Base-by-base conservation (phyloP, 1,284 basidiomycete genomes). In the Rhodotorula sp. region DNA sequence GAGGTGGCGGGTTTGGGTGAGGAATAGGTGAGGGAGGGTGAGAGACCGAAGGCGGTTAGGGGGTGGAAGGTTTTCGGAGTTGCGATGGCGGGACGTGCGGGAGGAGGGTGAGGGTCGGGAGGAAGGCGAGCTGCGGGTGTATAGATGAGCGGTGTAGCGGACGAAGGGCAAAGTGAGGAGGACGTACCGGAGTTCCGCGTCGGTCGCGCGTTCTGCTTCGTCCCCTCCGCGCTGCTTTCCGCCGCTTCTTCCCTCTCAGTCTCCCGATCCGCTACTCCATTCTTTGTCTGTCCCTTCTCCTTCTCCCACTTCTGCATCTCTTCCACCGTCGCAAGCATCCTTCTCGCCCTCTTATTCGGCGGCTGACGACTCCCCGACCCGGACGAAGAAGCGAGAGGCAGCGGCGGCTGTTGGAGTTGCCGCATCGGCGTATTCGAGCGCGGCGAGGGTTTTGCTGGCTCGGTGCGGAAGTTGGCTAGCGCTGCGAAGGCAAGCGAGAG, bases 291-390 rank as follows among this genome's bases (percentile, higher is more conserved):
- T 10, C n/a, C 52, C 6, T 46, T 47, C 24, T 62, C 53, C n/a
- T 9, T 55, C 40, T 46, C 15, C 65, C 67, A 68, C 20, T 51
- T 26, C 0, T 18, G 5, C 5, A 64, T 10, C 7, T 68, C 67
- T 4, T 64, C 52, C 28, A 48, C 16, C 2, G 52, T 52, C 1
- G 59, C 67, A 4, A 68, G 62, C 4, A 68, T 22, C 4, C 67
- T 51, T 44, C 57, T 68, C n/a, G 52, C 40, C 2, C 54, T 51
- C 50, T 60, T 59, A 1, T 51, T 37, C 24, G 62, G 52, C n/a
- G n/a, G 52, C 5, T 56, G 55, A 34, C 40, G 10, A 2, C 24
- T 4, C 18, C 47, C 13, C 8, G 40, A 28, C 8, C 40, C 16
- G 16, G 40, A 31, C 9, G 59, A 15, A 7, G 31, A 48, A 11